Evolutionary conservation across 371 early-diverging fungal species (phyloP).

Genomic region (Scutellospora calospora): DNA sequence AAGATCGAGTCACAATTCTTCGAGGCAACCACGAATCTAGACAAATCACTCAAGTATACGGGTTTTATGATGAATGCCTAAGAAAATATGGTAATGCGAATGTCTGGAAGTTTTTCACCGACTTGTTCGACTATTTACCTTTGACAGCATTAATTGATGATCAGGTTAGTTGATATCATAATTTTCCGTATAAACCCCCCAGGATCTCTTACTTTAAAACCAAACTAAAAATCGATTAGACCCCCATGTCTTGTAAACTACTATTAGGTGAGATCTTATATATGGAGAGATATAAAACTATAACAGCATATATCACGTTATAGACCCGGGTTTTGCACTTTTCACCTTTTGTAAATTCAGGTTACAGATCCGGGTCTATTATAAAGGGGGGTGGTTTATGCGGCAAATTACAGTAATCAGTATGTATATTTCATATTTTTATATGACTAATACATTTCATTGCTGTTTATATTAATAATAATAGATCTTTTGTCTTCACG

Average conservation of each 20-base stretch:
- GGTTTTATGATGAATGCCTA: conserved; percentile 99
- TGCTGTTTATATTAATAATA: conserved; percentile 40
- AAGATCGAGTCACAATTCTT: conserved; percentile 95
- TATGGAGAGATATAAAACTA: no score
- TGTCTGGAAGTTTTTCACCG: conserved; percentile 99
- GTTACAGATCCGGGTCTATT: no score
- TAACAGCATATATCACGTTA: no score
- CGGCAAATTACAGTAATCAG: no score
- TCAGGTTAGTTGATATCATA: conserved; percentile 59
- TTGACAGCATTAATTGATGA: conserved; percentile 96
- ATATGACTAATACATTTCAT: neutral
- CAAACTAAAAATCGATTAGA: no score
- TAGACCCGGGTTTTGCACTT: no score
- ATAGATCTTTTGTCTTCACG: conserved; percentile 98
- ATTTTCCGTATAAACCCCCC: neutral
- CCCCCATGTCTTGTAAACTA: no score
- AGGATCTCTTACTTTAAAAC: neutral
- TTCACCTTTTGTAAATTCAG: no score
- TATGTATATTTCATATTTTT: neutral
- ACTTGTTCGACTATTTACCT: conserved; percentile 99
- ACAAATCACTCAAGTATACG: conserved; percentile 99
- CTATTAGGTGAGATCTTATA: no score
- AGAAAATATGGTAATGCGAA: conserved; percentile 98
- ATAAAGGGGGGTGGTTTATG: no score
- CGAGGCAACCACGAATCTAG: conserved; percentile 99